Conservation (phyloP, 2,329 filamentous ascomycete species). For the Berkeleyomyces rouxiae region DNA sequence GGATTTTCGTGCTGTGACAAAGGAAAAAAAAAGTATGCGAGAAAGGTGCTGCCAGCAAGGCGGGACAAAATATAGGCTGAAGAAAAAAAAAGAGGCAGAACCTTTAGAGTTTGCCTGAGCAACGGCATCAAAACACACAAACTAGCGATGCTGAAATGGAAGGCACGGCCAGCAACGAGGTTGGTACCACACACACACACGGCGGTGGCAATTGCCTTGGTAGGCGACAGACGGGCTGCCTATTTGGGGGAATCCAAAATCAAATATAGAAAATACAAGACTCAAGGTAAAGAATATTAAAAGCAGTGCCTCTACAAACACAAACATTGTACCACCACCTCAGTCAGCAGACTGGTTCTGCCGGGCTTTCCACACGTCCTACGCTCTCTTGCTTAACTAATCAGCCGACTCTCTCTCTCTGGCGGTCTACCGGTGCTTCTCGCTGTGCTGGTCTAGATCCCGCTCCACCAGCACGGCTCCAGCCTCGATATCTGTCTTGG, state of each 20-base stretch:
- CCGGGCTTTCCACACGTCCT: no score
- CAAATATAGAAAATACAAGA: neutral
- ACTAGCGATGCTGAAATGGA: constrained; percentile 1
- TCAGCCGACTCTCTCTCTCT: neutral
- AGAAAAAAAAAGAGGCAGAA: neutral
- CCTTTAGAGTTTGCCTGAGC: neutral
- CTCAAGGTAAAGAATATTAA: neutral
- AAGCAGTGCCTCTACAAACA: no score
- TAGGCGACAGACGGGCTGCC: neutral
- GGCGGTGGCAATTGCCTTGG: neutral
- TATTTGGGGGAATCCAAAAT: neutral
- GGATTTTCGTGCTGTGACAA: neutral
- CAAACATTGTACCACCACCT: no score
- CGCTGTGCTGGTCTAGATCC: neutral
- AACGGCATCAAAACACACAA: neutral
- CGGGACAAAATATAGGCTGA: no score
- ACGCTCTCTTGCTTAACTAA: neutral
- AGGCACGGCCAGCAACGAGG: constrained; percentile 4
- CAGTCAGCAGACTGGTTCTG: no score
- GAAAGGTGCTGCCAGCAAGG: neutral
- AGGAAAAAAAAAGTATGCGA: neutral
- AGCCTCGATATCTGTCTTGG: neutral
- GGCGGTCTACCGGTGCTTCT: neutral
- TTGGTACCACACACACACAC: neutral
- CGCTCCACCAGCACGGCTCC: neutral